Evolutionary conservation across 1,284 basidiomycete species (phyloP).

Genomic region (Sanghuangporus baumii): DNA sequence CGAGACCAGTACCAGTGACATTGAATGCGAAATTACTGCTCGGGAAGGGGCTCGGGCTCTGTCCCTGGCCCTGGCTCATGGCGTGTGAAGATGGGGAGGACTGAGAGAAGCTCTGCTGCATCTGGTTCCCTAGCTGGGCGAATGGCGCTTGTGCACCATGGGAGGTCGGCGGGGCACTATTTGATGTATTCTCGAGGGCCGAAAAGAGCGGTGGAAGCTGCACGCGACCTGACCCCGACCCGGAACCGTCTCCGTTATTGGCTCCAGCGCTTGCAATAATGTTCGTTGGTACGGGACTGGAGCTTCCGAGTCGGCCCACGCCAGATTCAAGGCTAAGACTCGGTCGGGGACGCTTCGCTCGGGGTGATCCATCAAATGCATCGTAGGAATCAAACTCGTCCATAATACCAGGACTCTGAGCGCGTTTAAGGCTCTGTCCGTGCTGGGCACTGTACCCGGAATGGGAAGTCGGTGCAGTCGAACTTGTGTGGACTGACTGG

Average conservation of each 20-base stretch:
- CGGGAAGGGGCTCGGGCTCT: not conserved
- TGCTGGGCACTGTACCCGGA: conserved; percentile 26
- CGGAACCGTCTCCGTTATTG: not conserved
- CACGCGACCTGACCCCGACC: not conserved
- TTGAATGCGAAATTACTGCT: conserved; percentile 1
- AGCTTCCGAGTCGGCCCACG: not conserved
- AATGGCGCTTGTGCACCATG: not conserved
- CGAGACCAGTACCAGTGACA: conserved; percentile 30
- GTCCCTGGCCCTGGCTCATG: conserved; percentile 1
- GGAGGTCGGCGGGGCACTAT: conserved; percentile 5
- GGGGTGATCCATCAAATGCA: not conserved
- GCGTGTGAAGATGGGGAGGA: not conserved
- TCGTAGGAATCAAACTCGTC: conserved; percentile 24
- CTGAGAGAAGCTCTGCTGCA: not conserved
- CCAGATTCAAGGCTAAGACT: conserved; percentile 7
- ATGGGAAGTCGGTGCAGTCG: conserved; percentile 54
- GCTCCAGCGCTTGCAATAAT: conserved; percentile 1
- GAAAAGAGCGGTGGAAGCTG: conserved; percentile 13
- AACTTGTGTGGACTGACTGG: conserved; percentile 31
- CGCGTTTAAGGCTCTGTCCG: conserved; percentile 45
- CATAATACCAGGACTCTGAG: conserved; percentile 33
- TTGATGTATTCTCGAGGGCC: conserved; percentile 2
- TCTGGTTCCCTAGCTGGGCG: not conserved
- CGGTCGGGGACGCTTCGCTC: conserved; percentile 6
- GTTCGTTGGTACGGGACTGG: not conserved